Percentiles rank a stretch among this genome's conserved stretches.
Evolutionary conservation across 352 stramenopile species (phyloP).

Genomic region (Phytopythium ostracodes): DNA sequence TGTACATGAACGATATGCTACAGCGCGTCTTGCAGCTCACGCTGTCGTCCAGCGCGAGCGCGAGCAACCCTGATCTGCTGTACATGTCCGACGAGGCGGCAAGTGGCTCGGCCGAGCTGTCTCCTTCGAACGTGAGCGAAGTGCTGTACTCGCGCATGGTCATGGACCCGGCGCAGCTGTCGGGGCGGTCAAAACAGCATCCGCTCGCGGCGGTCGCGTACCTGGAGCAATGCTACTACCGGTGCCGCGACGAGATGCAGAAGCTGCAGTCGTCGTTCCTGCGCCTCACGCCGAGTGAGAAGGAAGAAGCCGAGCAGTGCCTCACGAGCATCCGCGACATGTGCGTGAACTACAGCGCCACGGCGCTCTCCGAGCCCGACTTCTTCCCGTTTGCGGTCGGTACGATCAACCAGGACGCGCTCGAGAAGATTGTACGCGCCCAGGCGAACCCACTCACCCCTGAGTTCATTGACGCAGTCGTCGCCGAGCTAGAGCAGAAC

Average conservation of each 20-base stretch:
- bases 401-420: slow-evolving; percentile 58
- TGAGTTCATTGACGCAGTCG: slow-evolving; percentile 56
- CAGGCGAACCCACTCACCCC: slow-evolving; percentile 50
- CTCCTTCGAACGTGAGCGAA: slow-evolving; percentile 43
- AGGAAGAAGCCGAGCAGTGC: slow-evolving; percentile 45
- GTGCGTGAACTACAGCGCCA: slow-evolving; percentile 86
- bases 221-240: slow-evolving; percentile 73
- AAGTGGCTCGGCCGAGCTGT: slow-evolving; percentile 6
- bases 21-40: slow-evolving; percentile 67
- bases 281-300: slow-evolving; percentile 38
- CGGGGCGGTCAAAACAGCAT: slow-evolving; percentile 38
- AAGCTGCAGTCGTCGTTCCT: slow-evolving; percentile 65
- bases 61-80: slow-evolving; percentile 23
- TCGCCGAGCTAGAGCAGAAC: slow-evolving; percentile 46
- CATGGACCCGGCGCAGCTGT: slow-evolving; percentile 46
- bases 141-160: slow-evolving; percentile 71
- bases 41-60: slow-evolving; percentile 25
- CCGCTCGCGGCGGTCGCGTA: slow-evolving; percentile 63
- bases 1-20: slow-evolving; percentile 75
- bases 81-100: slow-evolving; percentile 35
- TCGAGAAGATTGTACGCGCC: slow-evolving; percentile 65
- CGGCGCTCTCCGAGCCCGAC: slow-evolving; percentile 74
- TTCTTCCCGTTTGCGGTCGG: slow-evolving; percentile 77
- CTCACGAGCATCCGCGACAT: slow-evolving; percentile 59
- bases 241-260: slow-evolving; percentile 63